phyloP scores from a whole-genome alignment of 2,329 filamentous ascomycete genomes.

The Aspergillus versicolor region DNA sequence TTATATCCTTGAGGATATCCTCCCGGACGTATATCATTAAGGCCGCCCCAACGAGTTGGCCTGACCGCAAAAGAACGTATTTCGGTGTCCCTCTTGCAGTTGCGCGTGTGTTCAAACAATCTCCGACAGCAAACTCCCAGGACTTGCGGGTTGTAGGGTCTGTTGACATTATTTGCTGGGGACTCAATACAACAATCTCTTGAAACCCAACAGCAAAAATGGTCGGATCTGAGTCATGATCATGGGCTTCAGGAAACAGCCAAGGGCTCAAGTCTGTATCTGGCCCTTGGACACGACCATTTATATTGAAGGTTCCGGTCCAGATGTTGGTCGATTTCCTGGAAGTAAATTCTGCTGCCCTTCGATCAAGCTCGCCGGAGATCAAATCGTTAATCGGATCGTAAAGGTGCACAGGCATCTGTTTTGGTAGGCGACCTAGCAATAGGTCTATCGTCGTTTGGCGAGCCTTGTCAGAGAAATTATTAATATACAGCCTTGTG shows the following conservation, averaged over 20 bases:
- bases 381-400: constrained; percentile 95
- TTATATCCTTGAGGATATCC: constrained; percentile 75
- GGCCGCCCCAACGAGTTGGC: constrained; percentile 91
- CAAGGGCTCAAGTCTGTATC: constrained; percentile 79
- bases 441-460: constrained; percentile 96
- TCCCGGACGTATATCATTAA: constrained; percentile 87
- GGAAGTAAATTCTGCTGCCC: constrained; percentile 70
- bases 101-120: constrained; percentile 72
- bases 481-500: constrained; percentile 93
- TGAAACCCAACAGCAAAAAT: constrained; percentile 92
- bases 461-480: constrained; percentile 88
- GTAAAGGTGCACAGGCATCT: constrained; percentile 79
- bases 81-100: constrained; percentile 65
- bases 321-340: constrained; percentile 73
- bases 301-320: constrained; percentile 91
- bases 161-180: constrained; percentile 98
- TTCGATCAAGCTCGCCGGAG: constrained; percentile 68
- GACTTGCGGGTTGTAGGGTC: constrained; percentile 80
- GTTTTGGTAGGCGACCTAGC: constrained; percentile 79
- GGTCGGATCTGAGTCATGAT: constrained; percentile 66
- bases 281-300: constrained; percentile 77
- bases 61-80: constrained; percentile 87
- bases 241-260: constrained; percentile 66
- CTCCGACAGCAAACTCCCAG: constrained; percentile 82
- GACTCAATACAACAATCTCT: constrained; percentile 96